Conservation (phyloP, 2,329 filamentous ascomycete genomes). For the Gaeumannomyces sp. region DNA sequence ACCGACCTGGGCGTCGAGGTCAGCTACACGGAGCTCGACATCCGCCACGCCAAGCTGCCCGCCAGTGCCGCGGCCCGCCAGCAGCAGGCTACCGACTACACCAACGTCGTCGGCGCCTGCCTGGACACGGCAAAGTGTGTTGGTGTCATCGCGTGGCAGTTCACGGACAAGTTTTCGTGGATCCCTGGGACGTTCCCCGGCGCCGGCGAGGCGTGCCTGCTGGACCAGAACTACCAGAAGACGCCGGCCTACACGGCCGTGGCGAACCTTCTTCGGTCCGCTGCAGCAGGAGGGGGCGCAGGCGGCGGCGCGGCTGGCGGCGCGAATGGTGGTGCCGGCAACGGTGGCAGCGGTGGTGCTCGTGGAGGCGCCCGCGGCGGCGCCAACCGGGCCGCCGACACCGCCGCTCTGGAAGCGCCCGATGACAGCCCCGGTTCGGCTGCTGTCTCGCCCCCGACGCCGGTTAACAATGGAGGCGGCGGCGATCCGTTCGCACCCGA, state of each 20-base stretch:
- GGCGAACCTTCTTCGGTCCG: neutral
- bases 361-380: neutral
- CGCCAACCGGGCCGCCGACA: no score
- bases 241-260: conserved; percentile 31
- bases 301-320: no score
- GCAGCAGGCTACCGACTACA: conserved; percentile 44
- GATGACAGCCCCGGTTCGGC: no score
- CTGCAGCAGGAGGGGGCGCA: no score
- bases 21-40: conserved; percentile 46
- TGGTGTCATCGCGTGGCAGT: conserved; percentile 39
- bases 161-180: conserved; percentile 29
- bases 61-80: conserved; percentile 31
- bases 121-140: conserved; percentile 32
- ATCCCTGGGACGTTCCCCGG: conserved; percentile 31
- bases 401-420: no score
- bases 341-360: no score
- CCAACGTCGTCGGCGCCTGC: conserved; percentile 30
- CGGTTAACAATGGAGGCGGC: neutral
- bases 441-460: neutral
- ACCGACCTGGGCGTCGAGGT: conserved; percentile 38
- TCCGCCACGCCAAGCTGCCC: conserved; percentile 39
- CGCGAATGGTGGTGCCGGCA: no score
- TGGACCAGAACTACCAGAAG: conserved; percentile 28
- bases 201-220: conserved; percentile 34
- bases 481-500: no score